Evolutionary conservation across 1,284 basidiomycete genomes (phyloP).

Genomic region (Earliella scabrosa): DNA sequence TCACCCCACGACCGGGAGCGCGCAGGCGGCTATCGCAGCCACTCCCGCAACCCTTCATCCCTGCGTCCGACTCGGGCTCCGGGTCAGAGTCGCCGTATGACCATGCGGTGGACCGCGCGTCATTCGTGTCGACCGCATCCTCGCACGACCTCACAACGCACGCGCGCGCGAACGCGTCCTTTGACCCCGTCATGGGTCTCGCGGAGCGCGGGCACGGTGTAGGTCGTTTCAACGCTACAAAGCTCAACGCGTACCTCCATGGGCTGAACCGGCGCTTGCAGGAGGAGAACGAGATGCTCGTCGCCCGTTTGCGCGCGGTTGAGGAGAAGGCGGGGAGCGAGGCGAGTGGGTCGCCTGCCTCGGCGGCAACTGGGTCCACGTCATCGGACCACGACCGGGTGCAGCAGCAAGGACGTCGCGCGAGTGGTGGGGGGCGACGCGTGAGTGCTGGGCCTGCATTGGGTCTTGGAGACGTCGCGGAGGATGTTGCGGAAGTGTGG

Average conservation of each 20-base stretch:
- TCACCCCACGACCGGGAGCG: slow-evolving; percentile 57
- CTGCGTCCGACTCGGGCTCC: slow-evolving; percentile 32
- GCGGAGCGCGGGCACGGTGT: slow-evolving; percentile 59
- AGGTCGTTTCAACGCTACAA: slow-evolving; percentile 79
- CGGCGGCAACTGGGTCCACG: slow-evolving; percentile 12
- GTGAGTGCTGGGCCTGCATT: slow-evolving; percentile 51
- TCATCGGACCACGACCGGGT: slow-evolving; percentile 12
- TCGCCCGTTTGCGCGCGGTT: slow-evolving; percentile 49
- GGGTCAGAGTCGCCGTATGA: slow-evolving; percentile 34
- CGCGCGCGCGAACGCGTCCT: slow-evolving; percentile 81
- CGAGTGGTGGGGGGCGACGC: slow-evolving; percentile 41
- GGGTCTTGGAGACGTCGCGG: slow-evolving; percentile 59
- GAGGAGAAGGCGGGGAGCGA: slow-evolving; percentile 37
- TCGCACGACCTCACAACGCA: slow-evolving; percentile 85
- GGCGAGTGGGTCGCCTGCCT: slow-evolving; percentile 16
- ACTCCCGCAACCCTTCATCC: slow-evolving; percentile 52
- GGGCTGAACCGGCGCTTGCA: slow-evolving; percentile 78
- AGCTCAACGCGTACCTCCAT: slow-evolving; percentile 82
- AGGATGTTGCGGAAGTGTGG: slow-evolving; percentile 65
- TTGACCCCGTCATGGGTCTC: slow-evolving; percentile 77
- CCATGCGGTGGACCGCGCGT: slow-evolving; percentile 47
- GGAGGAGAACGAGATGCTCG: slow-evolving; percentile 77
- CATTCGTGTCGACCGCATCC: slow-evolving; percentile 78
- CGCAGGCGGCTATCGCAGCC: slow-evolving; percentile 58
- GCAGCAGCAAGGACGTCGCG: slow-evolving; percentile 28